Conservation (phyloP, 2,329 filamentous ascomycete genomes). For the Colletotrichum sp. region DNA sequence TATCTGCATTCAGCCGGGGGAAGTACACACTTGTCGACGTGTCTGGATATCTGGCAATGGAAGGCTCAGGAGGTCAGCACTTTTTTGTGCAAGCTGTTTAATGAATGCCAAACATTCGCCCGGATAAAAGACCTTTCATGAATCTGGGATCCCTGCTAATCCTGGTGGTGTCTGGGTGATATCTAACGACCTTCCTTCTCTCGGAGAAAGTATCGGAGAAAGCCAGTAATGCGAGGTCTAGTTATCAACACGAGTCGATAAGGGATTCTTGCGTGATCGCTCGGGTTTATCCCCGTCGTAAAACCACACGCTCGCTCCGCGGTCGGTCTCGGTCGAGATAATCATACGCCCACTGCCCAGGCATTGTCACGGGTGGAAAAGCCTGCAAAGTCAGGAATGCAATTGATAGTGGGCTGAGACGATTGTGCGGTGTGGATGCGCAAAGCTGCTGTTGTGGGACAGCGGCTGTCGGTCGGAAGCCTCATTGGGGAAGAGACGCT, state of each 20-base stretch:
- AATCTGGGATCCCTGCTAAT: background rate
- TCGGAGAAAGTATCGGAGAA: slow-evolving; percentile 5
- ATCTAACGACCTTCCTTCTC: background rate
- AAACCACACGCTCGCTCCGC: background rate
- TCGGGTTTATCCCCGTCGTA: background rate
- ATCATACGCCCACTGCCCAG: background rate
- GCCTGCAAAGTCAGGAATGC: background rate
- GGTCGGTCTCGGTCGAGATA: background rate
- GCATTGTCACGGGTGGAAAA: background rate
- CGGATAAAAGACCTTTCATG: background rate
- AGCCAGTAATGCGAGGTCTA: background rate
- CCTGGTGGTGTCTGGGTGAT: background rate
- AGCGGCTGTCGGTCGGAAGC: slow-evolving; percentile 3
- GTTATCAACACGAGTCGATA: background rate
- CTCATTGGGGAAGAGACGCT: background rate
- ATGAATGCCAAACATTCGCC: background rate
- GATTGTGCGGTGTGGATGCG: background rate
- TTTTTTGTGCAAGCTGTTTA: background rate
- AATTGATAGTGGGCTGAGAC: background rate
- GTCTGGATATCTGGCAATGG: background rate
- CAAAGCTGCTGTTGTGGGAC: background rate
- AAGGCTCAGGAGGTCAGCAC: background rate
- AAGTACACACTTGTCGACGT: background rate
- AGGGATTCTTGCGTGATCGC: slow-evolving; percentile 1
- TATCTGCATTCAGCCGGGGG: slow-evolving; percentile 4